Evolutionary conservation across 805 yeast species (phyloP).

Genomic region (Candida incommunis): DNA sequence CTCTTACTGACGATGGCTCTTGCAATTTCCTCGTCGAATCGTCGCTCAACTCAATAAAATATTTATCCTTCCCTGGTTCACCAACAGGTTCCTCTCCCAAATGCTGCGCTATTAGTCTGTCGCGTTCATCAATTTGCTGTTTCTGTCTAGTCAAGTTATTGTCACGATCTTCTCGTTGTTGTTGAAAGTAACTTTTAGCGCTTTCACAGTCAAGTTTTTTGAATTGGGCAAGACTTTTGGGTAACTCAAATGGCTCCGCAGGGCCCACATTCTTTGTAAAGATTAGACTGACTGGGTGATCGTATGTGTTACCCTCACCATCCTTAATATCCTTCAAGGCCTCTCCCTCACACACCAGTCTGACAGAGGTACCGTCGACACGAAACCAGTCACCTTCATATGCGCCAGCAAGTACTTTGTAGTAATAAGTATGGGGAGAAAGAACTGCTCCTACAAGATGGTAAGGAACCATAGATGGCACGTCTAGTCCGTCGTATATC

Average conservation of each 20-base stretch:
- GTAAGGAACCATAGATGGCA: background rate
- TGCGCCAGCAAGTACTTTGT: background rate
- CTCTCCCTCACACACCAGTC: background rate
- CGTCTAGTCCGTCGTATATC: background rate
- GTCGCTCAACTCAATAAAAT: background rate
- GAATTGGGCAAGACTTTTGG: background rate
- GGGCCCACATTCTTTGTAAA: background rate
- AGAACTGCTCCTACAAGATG: background rate
- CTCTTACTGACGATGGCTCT: too few relatives aligned
- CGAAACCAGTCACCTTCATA: background rate
- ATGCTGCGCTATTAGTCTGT: background rate
- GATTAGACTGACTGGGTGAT: background rate
- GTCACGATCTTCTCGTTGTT: background rate
- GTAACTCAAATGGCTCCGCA: background rate
- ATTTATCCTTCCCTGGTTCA: background rate
- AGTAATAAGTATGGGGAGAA: background rate
- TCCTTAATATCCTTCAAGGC: background rate
- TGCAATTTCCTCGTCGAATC: too few relatives aligned
- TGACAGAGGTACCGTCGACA: background rate
- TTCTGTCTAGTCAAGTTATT: background rate
- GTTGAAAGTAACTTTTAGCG: background rate
- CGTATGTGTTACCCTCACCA: background rate
- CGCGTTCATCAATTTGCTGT: background rate
- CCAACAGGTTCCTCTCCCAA: background rate
- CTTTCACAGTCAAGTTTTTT: background rate